A percentile compares a stretch with the other conserved stretches of the same genome.
Evolutionary conservation across 306 rosid genomes (phyloP).

Genomic region (Parietaria judaica): DNA sequence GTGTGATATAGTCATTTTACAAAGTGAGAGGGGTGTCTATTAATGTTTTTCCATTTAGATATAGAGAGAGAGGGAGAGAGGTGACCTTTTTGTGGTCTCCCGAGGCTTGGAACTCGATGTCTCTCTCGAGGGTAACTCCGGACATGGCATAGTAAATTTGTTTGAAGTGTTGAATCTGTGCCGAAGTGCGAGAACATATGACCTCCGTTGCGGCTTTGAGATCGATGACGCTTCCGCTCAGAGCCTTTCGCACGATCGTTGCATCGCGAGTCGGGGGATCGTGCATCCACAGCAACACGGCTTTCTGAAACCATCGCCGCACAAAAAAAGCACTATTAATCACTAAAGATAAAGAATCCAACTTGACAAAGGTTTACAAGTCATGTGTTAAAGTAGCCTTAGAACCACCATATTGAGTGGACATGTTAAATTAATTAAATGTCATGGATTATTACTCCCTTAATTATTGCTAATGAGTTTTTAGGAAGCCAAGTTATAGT

Average conservation of each 20-base stretch:
- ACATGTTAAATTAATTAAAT: no score
- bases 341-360: no score
- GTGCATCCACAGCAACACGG: slow-evolving; percentile 67
- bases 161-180: slow-evolving; percentile 63
- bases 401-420: no score
- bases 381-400: no score
- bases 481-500: no score
- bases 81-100: slow-evolving; percentile 62
- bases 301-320: slow-evolving; percentile 32
- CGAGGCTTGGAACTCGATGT: slow-evolving; percentile 41
- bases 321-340: not conserved
- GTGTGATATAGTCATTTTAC: no score
- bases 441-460: no score
- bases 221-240: slow-evolving; percentile 18
- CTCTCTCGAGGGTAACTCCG: slow-evolving; percentile 41
- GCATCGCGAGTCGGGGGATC: slow-evolving; percentile 82
- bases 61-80: slow-evolving; percentile 1
- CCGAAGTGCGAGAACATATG: slow-evolving; percentile 62
- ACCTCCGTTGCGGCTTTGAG: slow-evolving; percentile 69
- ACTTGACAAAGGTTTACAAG: no score
- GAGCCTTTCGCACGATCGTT: slow-evolving; percentile 31
- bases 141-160: slow-evolving; percentile 49
- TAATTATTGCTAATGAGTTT: no score
- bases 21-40: no score
- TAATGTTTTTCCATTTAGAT: no score